Conservation (phyloP, 495 filamentous ascomycete genomes). For the Oidiodendron maius region DNA sequence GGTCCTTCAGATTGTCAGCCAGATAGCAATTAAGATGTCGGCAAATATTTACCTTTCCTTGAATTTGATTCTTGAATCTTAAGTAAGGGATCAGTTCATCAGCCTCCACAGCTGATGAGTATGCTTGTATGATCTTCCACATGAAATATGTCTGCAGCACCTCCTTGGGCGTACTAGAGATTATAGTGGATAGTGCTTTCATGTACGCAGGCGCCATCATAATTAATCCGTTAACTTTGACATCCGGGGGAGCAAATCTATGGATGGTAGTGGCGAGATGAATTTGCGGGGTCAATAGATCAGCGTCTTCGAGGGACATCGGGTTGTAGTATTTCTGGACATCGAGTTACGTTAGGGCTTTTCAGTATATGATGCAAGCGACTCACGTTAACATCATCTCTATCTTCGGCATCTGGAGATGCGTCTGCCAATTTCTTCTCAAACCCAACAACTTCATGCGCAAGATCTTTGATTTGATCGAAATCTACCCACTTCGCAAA, state of each 20-base stretch:
- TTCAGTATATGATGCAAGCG: not conserved
- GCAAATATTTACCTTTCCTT: slow-evolving; percentile 31
- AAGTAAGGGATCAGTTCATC: slow-evolving; percentile 50
- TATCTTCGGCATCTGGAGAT: slow-evolving; percentile 52
- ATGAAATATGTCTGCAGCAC: slow-evolving; percentile 50
- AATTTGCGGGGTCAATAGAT: slow-evolving; percentile 47
- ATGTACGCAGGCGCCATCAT: slow-evolving; percentile 53
- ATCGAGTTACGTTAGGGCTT: not conserved
- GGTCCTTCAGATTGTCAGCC: slow-evolving; percentile 37
- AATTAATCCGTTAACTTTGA: slow-evolving; percentile 47
- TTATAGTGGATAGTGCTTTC: slow-evolving; percentile 38
- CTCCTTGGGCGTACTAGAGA: slow-evolving; percentile 41
- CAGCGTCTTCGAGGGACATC: slow-evolving; percentile 42
- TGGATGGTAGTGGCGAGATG: slow-evolving; percentile 47
- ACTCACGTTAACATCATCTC: slow-evolving; percentile 45
- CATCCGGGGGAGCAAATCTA: slow-evolving; percentile 41
- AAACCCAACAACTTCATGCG: slow-evolving; percentile 44
- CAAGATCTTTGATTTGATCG: slow-evolving; percentile 4
- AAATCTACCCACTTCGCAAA: slow-evolving; percentile 19
- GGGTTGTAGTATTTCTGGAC: slow-evolving; percentile 51
- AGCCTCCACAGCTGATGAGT: slow-evolving; percentile 47
- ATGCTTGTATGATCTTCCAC: slow-evolving; percentile 54
- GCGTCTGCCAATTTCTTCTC: slow-evolving; percentile 55
- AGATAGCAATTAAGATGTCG: not conserved
- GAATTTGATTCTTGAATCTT: slow-evolving; percentile 51